Conservation (phyloP, 768 basidiomycete genomes). For the Lentinula guzmanii region DNA sequence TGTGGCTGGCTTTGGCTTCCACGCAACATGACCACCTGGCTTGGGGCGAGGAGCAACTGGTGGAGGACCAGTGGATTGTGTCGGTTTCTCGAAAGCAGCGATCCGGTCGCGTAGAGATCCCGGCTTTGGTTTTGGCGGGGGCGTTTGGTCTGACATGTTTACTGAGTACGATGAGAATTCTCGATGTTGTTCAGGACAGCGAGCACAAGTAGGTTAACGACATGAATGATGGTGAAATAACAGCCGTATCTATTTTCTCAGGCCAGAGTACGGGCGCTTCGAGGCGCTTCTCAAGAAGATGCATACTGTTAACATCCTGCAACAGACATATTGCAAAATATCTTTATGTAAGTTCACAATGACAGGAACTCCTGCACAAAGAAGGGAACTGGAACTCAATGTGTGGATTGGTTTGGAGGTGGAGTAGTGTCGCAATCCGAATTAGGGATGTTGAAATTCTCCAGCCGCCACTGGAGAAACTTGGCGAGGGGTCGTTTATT, state of each 20-base stretch:
- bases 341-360: no score
- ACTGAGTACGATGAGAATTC: neutral
- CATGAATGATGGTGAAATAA: neutral
- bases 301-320: no score
- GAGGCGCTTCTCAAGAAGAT: neutral
- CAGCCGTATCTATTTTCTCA: neutral
- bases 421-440: no score
- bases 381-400: no score
- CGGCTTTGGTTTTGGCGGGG: constrained; percentile 58
- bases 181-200: neutral
- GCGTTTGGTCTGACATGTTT: constrained; percentile 53
- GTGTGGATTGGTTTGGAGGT: no score
- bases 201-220: neutral
- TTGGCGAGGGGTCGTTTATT: no score
- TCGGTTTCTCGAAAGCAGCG: constrained; percentile 77
- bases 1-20: constrained; percentile 63
- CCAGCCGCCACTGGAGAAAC: no score
- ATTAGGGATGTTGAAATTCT: no score
- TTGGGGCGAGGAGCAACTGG: constrained; percentile 53
- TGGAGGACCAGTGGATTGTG: constrained; percentile 28
- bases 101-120: constrained; percentile 85
- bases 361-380: no score
- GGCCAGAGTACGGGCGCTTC: neutral
- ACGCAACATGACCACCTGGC: constrained; percentile 51
- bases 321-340: no score